Evolutionary conservation across 2,329 filamentous ascomycete genomes (phyloP).

Genomic region (Fonsecaea multimorphosa): DNA sequence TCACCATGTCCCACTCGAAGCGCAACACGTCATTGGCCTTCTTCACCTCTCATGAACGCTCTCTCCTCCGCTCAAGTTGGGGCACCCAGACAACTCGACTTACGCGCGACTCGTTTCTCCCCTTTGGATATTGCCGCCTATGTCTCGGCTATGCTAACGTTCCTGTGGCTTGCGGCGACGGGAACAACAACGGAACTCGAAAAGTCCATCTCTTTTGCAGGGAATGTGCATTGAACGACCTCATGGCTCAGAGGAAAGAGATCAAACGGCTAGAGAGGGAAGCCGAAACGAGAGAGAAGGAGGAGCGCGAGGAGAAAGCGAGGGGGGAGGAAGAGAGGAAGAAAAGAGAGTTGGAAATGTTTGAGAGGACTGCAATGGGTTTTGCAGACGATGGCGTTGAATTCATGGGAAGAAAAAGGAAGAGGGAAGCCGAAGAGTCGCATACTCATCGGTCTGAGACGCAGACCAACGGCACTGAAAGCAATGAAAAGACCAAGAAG

Average conservation of each 20-base stretch:
- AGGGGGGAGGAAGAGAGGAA: slow-evolving; percentile 72
- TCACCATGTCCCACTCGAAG: slow-evolving; percentile 63
- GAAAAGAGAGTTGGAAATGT: slow-evolving; percentile 66
- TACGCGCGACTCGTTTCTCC: slow-evolving; percentile 86
- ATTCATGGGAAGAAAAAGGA: slow-evolving; percentile 61
- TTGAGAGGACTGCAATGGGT: slow-evolving; percentile 37
- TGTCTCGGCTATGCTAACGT: slow-evolving; percentile 82
- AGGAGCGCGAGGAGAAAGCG: slow-evolving; percentile 65
- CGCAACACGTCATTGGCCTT: slow-evolving; percentile 90
- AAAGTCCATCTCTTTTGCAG: slow-evolving; percentile 91
- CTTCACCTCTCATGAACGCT: slow-evolving; percentile 91
- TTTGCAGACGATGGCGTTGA: slow-evolving; percentile 42
- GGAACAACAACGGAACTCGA: slow-evolving; percentile 60
- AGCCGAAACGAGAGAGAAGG: slow-evolving; percentile 65
- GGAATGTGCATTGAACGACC: slow-evolving; percentile 88
- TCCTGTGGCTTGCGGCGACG: slow-evolving; percentile 85
- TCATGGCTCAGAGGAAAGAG: slow-evolving; percentile 90
- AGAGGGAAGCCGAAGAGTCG: slow-evolving; percentile 81
- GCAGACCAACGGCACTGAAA: slow-evolving; percentile 44
- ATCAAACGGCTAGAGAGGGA: slow-evolving; percentile 79
- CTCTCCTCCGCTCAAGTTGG: slow-evolving; percentile 81
- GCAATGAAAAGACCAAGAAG: slow-evolving; percentile 58
- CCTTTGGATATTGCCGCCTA: slow-evolving; percentile 85
- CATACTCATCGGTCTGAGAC: slow-evolving; percentile 62
- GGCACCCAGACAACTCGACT: slow-evolving; percentile 81